phyloP scores from a whole-genome alignment of 805 yeast species.

The Starmera dryadoides region DNA sequence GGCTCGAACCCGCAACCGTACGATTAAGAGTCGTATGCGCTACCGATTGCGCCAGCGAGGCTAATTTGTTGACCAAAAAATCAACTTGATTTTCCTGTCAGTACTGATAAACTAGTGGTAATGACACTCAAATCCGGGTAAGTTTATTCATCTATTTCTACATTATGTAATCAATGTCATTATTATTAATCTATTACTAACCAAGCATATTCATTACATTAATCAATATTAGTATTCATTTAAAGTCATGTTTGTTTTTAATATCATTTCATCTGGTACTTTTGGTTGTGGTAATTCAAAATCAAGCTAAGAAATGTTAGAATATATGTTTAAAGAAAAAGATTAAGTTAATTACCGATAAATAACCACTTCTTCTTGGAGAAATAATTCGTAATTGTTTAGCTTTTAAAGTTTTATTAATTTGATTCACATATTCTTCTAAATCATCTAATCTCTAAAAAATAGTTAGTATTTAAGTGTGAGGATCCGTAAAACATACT shows the following conservation, averaged over 20 bases:
- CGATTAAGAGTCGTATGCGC: slow-evolving; percentile 29
- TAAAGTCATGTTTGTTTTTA: too few relatives aligned
- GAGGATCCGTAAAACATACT: too few relatives aligned
- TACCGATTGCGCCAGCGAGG: slow-evolving; percentile 30
- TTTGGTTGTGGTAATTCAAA: too few relatives aligned
- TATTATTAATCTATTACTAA: too few relatives aligned
- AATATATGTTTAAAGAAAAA: too few relatives aligned
- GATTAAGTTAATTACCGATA: slow-evolving; percentile 37
- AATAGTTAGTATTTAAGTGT: slow-evolving; percentile 1
- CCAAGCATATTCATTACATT: too few relatives aligned
- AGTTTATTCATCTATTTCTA: too few relatives aligned
- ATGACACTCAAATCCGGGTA: too few relatives aligned
- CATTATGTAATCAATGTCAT: too few relatives aligned
- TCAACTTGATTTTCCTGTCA: neutral
- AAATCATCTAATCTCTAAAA: slow-evolving; percentile 28
- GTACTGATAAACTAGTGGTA: too few relatives aligned
- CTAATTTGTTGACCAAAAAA: slow-evolving; percentile 2
- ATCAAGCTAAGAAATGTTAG: neutral
- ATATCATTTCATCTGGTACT: neutral
- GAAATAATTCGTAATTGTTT: slow-evolving; percentile 34
- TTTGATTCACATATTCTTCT: slow-evolving; percentile 31
- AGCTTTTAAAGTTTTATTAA: slow-evolving; percentile 21
- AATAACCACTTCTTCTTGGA: slow-evolving; percentile 46
- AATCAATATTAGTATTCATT: too few relatives aligned
- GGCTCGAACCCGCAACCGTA: slow-evolving; percentile 29